Conservation (phyloP, 306 rosid species). For the Lupinus albus region DNA sequence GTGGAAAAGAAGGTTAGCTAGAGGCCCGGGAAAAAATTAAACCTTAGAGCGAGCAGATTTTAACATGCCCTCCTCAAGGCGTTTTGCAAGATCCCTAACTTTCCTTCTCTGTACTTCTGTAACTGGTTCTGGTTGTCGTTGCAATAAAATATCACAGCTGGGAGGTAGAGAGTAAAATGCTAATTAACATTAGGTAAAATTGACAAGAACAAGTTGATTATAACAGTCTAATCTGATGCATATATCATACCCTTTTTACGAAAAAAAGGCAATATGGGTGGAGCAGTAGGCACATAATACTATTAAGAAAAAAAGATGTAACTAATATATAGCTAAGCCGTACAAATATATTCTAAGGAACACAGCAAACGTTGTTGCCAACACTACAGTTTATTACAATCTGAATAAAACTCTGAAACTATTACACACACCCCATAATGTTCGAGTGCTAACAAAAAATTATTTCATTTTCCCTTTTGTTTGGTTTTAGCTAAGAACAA, state of each 20-base stretch:
- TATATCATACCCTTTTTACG: background rate
- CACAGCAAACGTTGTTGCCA: background rate
- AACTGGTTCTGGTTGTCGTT: conserved; percentile 49
- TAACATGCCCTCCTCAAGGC: conserved; percentile 79
- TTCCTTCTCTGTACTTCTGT: conserved; percentile 50
- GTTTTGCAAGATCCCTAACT: conserved; percentile 68
- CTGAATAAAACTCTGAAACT: conserved; percentile 2
- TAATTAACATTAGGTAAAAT: conserved; percentile 9
- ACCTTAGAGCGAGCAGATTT: conserved; percentile 71
- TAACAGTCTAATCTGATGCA: background rate
- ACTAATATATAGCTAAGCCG: no score
- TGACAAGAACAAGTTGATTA: background rate
- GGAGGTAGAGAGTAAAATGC: conserved; percentile 31
- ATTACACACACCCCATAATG: background rate
- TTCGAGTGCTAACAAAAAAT: no score
- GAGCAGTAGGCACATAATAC: background rate
- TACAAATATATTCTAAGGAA: no score
- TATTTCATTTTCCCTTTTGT: conserved; percentile 8
- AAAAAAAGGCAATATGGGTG: background rate
- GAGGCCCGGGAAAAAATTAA: conserved; percentile 5
- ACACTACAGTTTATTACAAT: background rate
- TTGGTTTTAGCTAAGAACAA: background rate
- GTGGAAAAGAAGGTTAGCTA: conserved; percentile 5
- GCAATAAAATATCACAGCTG: conserved; percentile 61
- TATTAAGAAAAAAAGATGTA: no score